Conservation (phyloP, 257 asterid species). For the Henckelia pumila region DNA sequence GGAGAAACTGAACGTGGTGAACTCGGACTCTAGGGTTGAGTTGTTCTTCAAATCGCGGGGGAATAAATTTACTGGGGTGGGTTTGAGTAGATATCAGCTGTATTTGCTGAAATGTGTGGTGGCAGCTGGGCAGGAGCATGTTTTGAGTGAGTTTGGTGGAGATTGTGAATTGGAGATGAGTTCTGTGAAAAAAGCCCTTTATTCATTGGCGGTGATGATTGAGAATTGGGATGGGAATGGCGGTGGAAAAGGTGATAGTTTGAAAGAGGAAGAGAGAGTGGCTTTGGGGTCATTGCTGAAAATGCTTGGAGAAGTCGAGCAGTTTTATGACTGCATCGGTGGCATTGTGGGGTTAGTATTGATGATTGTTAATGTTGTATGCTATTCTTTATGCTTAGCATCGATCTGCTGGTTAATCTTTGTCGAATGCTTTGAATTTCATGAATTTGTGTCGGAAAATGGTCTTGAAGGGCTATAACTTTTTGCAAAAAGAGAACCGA, state of each 20-base stretch:
- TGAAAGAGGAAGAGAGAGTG: slow-evolving; percentile 42
- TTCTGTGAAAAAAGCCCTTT: slow-evolving; percentile 64
- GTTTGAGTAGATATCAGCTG: slow-evolving; percentile 53
- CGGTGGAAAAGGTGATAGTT: slow-evolving; percentile 28
- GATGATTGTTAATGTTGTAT: slow-evolving; percentile 11
- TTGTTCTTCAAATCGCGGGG: slow-evolving; percentile 42
- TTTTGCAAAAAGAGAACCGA: not conserved
- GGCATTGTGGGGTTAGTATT: slow-evolving; percentile 87
- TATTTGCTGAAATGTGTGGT: slow-evolving; percentile 81
- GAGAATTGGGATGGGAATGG: slow-evolving; percentile 67
- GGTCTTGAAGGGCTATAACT: not conserved
- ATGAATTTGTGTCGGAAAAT: not conserved
- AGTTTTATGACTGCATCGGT: slow-evolving; percentile 89
- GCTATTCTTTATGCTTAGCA: slow-evolving; percentile 2
- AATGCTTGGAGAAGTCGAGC: slow-evolving; percentile 76
- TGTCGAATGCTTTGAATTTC: slow-evolving; percentile 13
- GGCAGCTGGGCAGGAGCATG: slow-evolving; percentile 86
- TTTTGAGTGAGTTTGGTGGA: slow-evolving; percentile 42
- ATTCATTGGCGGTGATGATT: slow-evolving; percentile 81
- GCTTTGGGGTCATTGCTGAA: slow-evolving; percentile 68
- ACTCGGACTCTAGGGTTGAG: slow-evolving; percentile 64
- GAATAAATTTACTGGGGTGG: slow-evolving; percentile 37
- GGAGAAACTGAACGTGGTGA: slow-evolving; percentile 44
- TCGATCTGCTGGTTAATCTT: not conserved
- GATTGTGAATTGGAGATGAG: slow-evolving; percentile 39